Percentiles rank a stretch among this genome's conserved stretches.
Evolutionary conservation across 1,284 basidiomycete species (phyloP).

Genomic region (Rhodotorula sp.): DNA sequence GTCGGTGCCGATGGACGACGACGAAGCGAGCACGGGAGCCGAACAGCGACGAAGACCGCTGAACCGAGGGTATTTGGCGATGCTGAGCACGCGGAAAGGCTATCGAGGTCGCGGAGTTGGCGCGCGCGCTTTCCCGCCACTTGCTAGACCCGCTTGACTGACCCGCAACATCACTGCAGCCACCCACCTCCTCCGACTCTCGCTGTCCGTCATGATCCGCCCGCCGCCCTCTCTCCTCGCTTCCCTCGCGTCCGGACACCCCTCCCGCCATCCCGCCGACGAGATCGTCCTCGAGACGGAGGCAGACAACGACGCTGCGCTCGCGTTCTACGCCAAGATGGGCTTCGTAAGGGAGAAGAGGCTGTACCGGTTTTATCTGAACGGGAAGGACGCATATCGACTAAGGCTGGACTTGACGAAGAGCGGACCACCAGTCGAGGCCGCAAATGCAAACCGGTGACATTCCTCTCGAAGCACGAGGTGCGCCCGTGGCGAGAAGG

Average conservation of each 20-base stretch:
- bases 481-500: too few relatives aligned
- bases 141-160: slow-evolving; percentile 39
- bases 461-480: too few relatives aligned
- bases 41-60: slow-evolving; percentile 54
- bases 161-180: slow-evolving; percentile 55
- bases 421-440: too few relatives aligned
- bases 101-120: slow-evolving; percentile 88
- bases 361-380: slow-evolving; percentile 91
- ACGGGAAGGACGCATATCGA: slow-evolving; percentile 54
- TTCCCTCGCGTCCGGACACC: slow-evolving; percentile 1
- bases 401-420: slow-evolving; percentile 25
- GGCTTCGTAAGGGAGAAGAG: slow-evolving; percentile 97
- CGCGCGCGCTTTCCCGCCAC: slow-evolving; percentile 55
- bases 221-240: slow-evolving; percentile 59
- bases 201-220: slow-evolving; percentile 63
- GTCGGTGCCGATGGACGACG: background rate
- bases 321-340: slow-evolving; percentile 83
- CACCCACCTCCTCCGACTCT: slow-evolving; percentile 70
- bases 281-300: slow-evolving; percentile 89
- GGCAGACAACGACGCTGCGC: slow-evolving; percentile 81
- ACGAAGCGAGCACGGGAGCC: background rate
- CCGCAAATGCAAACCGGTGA: too few relatives aligned
- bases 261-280: slow-evolving; percentile 14
- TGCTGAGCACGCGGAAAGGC: slow-evolving; percentile 81
- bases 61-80: slow-evolving; percentile 93